A percentile compares a stretch with the other conserved stretches of the same genome.
Evolutionary conservation across 192 early-diverging fungal species (phyloP).

Genomic region (Ramicandelaber brevisporus): DNA sequence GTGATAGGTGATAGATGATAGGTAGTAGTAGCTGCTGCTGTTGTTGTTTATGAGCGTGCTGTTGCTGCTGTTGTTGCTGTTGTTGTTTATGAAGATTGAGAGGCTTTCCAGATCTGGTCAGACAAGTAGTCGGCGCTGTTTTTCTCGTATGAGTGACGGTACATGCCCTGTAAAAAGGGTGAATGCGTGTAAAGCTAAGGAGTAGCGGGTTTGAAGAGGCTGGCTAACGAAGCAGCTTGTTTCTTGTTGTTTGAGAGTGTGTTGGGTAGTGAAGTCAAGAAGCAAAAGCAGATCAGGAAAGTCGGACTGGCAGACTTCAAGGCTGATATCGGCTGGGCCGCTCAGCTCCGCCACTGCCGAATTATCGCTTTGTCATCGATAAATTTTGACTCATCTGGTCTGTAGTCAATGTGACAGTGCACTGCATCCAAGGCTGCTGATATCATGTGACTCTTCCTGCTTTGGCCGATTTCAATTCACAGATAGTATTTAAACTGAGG

Average conservation of each 20-base stretch:
- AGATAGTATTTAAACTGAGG: too few relatives aligned
- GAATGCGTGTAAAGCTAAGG: not conserved
- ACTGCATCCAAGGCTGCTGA: too few relatives aligned
- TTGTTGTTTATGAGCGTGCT: constrained; percentile 9
- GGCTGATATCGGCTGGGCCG: constrained; percentile 8
- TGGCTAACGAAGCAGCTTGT: constrained; percentile 2
- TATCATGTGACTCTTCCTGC: too few relatives aligned
- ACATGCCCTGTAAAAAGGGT: constrained; percentile 6
- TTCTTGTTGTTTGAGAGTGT: constrained; percentile 10
- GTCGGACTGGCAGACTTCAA: constrained; percentile 14
- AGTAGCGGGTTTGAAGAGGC: not conserved
- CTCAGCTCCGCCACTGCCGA: too few relatives aligned
- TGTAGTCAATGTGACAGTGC: too few relatives aligned
- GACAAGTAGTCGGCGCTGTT: constrained; percentile 17
- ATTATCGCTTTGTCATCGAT: too few relatives aligned
- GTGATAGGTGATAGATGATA: not conserved
- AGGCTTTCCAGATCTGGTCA: constrained; percentile 18
- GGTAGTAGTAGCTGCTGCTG: not conserved
- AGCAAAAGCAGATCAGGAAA: constrained; percentile 9
- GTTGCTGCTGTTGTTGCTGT: not conserved
- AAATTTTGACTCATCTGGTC: too few relatives aligned
- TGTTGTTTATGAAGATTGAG: constrained; percentile 8
- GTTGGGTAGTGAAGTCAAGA: constrained; percentile 7
- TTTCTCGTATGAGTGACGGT: constrained; percentile 15
- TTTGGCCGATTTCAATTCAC: too few relatives aligned